Conservation (phyloP, 148 eudicot species). For the Diospyros lotus region DNA sequence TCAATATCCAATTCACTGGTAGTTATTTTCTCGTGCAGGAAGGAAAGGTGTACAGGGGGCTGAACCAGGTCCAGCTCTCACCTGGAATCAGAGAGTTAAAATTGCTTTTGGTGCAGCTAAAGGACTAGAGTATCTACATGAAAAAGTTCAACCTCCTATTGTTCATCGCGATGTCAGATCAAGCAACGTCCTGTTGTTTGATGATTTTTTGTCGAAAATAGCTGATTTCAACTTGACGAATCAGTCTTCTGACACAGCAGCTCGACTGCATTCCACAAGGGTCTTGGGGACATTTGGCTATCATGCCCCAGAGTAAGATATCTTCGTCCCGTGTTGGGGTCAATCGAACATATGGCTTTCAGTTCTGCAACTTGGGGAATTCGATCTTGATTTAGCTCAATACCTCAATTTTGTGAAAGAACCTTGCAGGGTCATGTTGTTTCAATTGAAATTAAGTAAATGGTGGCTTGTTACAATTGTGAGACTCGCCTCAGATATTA, state of each 20-base stretch:
- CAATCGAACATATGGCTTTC: neutral
- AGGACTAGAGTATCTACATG: conserved; percentile 63
- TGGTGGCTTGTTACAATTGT: no score
- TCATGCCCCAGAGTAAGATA: conserved; percentile 65
- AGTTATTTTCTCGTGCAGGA: conserved; percentile 19
- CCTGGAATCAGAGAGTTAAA: conserved; percentile 58
- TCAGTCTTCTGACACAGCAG: conserved; percentile 62
- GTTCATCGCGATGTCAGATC: conserved; percentile 66
- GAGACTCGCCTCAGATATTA: neutral
- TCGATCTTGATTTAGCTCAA: neutral
- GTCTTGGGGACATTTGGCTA: conserved; percentile 71
- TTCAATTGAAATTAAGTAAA: no score
- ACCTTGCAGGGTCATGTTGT: no score
- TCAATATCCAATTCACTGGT: neutral
- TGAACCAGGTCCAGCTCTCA: conserved; percentile 60
- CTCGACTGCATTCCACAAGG: conserved; percentile 70
- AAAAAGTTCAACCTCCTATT: conserved; percentile 59
- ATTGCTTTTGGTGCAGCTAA: conserved; percentile 64
- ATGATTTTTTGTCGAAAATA: conserved; percentile 49
- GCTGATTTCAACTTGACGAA: conserved; percentile 64
- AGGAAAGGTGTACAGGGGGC: conserved; percentile 75
- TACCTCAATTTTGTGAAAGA: neutral
- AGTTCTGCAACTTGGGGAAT: neutral
- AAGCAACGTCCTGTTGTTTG: conserved; percentile 56
- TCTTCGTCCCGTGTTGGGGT: neutral